Conservation (phyloP, 208 protist genomes). For the Leishmania gerbilli region DNA sequence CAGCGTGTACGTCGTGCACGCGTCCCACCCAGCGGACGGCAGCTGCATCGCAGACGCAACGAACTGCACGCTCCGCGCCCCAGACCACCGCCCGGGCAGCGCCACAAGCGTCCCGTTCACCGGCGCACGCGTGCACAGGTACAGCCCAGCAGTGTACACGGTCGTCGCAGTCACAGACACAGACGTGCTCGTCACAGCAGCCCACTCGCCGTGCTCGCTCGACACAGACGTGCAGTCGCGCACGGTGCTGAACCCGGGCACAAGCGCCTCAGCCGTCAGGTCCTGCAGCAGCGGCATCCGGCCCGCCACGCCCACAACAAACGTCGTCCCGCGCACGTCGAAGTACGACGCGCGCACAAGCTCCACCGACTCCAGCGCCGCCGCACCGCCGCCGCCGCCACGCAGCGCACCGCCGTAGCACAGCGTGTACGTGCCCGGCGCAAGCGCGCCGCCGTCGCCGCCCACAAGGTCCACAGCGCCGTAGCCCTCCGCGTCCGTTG, state of each 20-base stretch:
- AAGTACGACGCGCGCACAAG: slow-evolving; percentile 50
- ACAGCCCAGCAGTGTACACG: slow-evolving; percentile 23
- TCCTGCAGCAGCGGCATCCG: slow-evolving; percentile 49
- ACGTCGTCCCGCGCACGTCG: slow-evolving; percentile 44
- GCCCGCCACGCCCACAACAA: slow-evolving; percentile 51
- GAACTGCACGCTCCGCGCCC: slow-evolving; percentile 22
- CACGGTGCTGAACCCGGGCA: slow-evolving; percentile 55
- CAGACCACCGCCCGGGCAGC: slow-evolving; percentile 27
- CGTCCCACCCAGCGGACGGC: slow-evolving; percentile 38
- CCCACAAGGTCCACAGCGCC: slow-evolving; percentile 38
- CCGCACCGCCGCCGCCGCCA: slow-evolving; percentile 9
- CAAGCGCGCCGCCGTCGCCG: slow-evolving; percentile 21
- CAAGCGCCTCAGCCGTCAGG: slow-evolving; percentile 34
- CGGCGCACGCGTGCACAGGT: slow-evolving; percentile 56
- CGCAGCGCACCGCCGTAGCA: slow-evolving; percentile 30
- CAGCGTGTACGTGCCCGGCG: slow-evolving; percentile 59
- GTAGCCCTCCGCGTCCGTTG: slow-evolving; percentile 52
- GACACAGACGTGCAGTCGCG: slow-evolving; percentile 33
- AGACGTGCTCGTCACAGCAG: slow-evolving; percentile 19
- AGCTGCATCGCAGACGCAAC: slow-evolving; percentile 28
- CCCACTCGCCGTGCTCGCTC: slow-evolving; percentile 51
- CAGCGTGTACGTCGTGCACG: slow-evolving; percentile 31
- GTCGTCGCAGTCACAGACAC: slow-evolving; percentile 45
- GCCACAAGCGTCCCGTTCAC: slow-evolving; percentile 48
- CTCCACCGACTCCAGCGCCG: slow-evolving; percentile 36